These are phyloP conservation scores for Komagataella pseudopastoris DNA, from an alignment of 805 yeast genomes.

Conservation along the genomic window DNA sequence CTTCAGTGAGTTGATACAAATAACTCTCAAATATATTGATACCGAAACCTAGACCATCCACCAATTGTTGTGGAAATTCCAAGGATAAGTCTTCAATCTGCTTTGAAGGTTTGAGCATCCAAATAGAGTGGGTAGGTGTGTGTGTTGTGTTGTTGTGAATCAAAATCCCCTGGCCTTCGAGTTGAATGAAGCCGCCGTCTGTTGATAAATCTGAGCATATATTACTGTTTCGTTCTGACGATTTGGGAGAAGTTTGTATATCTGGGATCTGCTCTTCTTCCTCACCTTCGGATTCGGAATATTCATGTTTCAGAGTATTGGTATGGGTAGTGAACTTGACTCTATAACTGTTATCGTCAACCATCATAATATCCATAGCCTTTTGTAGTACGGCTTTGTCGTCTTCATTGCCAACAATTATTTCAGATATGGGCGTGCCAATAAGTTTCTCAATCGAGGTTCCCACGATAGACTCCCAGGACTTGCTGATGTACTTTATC, in stretches of 20 bases:
- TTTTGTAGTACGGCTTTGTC: conserved; percentile 57
- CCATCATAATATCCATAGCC: conserved; percentile 58
- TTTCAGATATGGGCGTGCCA: conserved; percentile 40
- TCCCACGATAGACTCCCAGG: conserved; percentile 75
- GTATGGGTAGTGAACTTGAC: conserved; percentile 57
- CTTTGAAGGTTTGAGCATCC: conserved; percentile 76
- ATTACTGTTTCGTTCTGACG: background rate
- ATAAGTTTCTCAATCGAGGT: conserved; percentile 42
- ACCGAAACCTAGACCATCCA: conserved; percentile 80
- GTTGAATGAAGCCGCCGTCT: conserved; percentile 50
- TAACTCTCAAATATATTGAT: conserved; percentile 72
- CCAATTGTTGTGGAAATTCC: conserved; percentile 55
- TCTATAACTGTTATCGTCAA: conserved; percentile 65
- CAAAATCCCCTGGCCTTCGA: conserved; percentile 90
- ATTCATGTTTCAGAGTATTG: conserved; percentile 9
- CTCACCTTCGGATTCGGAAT: conserved; percentile 6
- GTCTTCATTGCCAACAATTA: conserved; percentile 50
- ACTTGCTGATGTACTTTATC: conserved; percentile 58
- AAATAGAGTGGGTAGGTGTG: conserved; percentile 73
- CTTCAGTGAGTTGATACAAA: conserved; percentile 47
- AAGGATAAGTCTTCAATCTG: conserved; percentile 48
- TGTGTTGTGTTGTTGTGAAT: conserved; percentile 47
- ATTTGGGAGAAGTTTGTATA: background rate
- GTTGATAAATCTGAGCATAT: conserved; percentile 25
- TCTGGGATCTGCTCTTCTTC: conserved; percentile 2